Conservation (phyloP, 2,329 filamentous ascomycete genomes). For the Neofusicoccum kwambonambiense region DNA sequence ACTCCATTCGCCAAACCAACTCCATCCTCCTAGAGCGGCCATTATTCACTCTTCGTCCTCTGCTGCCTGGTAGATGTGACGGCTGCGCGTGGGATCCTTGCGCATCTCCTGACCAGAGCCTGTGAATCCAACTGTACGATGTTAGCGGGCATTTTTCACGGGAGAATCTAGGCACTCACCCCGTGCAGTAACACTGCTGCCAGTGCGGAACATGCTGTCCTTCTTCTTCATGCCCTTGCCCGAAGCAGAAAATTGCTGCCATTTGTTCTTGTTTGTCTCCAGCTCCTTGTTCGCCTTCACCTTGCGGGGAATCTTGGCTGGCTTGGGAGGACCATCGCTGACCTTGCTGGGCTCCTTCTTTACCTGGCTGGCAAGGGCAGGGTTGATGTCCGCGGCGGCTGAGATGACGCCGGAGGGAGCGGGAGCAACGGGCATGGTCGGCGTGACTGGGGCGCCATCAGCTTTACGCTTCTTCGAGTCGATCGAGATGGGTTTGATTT, state of each 20-base stretch:
- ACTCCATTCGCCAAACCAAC: slow-evolving; percentile 16
- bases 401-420: slow-evolving; percentile 58
- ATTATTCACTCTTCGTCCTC: slow-evolving; percentile 11
- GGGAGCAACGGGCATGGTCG: slow-evolving; percentile 41
- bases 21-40: not conserved
- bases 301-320: slow-evolving; percentile 68
- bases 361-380: slow-evolving; percentile 63
- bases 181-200: slow-evolving; percentile 80
- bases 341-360: slow-evolving; percentile 63
- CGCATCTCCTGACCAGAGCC: slow-evolving; percentile 95
- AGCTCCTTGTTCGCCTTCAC: slow-evolving; percentile 90
- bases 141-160: slow-evolving; percentile 26
- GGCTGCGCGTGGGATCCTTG: slow-evolving; percentile 74
- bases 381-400: slow-evolving; percentile 65
- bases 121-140: slow-evolving; percentile 78
- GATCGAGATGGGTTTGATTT: slow-evolving; percentile 32
- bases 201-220: slow-evolving; percentile 95
- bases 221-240: slow-evolving; percentile 67
- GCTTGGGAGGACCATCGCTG: slow-evolving; percentile 57
- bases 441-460: slow-evolving; percentile 64
- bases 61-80: slow-evolving; percentile 12
- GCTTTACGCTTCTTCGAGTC: slow-evolving; percentile 70
- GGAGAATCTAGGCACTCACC: slow-evolving; percentile 53
- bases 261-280: slow-evolving; percentile 87
- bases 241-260: slow-evolving; percentile 89